Base-by-base conservation (phyloP, 768 basidiomycete species). In the Kwoniella dendrophila region DNA sequence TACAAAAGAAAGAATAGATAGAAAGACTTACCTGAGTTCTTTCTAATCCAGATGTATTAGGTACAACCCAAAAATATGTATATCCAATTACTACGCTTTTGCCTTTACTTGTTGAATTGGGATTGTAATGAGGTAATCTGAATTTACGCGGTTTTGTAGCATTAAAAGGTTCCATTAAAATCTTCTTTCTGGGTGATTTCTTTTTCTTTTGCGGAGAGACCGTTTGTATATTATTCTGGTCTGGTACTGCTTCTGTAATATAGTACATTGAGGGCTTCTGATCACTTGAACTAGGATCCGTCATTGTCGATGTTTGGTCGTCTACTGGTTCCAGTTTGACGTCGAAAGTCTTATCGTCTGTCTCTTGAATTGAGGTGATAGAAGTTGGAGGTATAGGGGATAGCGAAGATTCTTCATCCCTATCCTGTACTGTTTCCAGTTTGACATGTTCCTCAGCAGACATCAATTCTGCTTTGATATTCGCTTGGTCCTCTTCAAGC, bases 41-140 rank as follows among this genome's bases (percentile, higher is more conserved):
- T 12, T 86, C 85, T 0, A 91, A 82, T 0, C 87, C 90, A 0
- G 90, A 92, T 0, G 89, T 90, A 68, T 86, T 88, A 0, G 89
- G 88, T 32, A 88, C 83, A 1, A 87, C 86, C 72, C 85, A 92
- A 73, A 93, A 85, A 0, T 91, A 70, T 0, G 89, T 90, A 71
- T 88, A 88, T 24, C 59, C 45, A 6, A 74, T 64, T 11, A 52
- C 53, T 10, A 20, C 27, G 10, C 27, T 38, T 7, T 29, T 33
- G 16, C 1, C 34, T 1, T 18, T 30, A 26, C 24, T 38, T 26
- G 18, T 20, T 16, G 2, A 16, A 11, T 3, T 4, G 24, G 40
- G 38, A 55, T 11, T 11, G n/a, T 29, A 32, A 48, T 43, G 55
- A 14, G 66, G 67, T 29, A 71, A 48, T 30, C 67, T 54, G 45